phyloP scores from a whole-genome alignment of 2,329 filamentous ascomycete genomes.

The Teratosphaeria epicoccoides region DNA sequence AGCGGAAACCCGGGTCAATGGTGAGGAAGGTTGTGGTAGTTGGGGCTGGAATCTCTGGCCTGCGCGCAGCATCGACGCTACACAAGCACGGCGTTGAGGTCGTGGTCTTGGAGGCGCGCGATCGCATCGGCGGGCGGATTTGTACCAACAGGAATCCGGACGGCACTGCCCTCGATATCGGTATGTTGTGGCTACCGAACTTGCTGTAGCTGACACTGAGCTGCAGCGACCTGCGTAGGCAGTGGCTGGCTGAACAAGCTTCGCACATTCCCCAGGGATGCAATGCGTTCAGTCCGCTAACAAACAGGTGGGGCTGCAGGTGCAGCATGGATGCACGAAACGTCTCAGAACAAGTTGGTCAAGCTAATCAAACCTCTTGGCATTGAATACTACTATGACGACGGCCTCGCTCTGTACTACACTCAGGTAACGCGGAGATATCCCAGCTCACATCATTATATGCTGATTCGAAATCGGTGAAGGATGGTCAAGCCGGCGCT shows the following conservation, averaged over 20 bases:
- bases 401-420: constrained; percentile 33
- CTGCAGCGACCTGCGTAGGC: constrained; percentile 2
- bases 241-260: constrained; percentile 1
- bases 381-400: constrained; percentile 37
- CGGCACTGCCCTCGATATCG: neutral
- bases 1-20: neutral
- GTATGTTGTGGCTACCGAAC: neutral
- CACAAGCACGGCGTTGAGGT: neutral
- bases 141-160: neutral
- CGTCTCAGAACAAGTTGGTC: constrained; percentile 35
- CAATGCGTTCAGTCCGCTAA: neutral
- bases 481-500: constrained; percentile 30
- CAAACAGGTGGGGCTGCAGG: constrained; percentile 18
- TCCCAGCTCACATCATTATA: too few relatives aligned
- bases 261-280: constrained; percentile 2
- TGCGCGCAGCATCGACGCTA: neutral
- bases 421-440: constrained; percentile 21
- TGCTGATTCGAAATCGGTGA: neutral
- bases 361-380: constrained; percentile 33
- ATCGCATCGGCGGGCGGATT: constrained; percentile 18
- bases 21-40: neutral
- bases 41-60: neutral
- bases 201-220: constrained; percentile 1
- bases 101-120: constrained; percentile 14
- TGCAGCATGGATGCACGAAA: constrained; percentile 38